A percentile compares a stretch with the other conserved stretches of the same genome.
These are phyloP conservation scores for Boletellus deceptivus DNA, from an alignment of 1,284 basidiomycete species.

Conservation along the genomic window DNA sequence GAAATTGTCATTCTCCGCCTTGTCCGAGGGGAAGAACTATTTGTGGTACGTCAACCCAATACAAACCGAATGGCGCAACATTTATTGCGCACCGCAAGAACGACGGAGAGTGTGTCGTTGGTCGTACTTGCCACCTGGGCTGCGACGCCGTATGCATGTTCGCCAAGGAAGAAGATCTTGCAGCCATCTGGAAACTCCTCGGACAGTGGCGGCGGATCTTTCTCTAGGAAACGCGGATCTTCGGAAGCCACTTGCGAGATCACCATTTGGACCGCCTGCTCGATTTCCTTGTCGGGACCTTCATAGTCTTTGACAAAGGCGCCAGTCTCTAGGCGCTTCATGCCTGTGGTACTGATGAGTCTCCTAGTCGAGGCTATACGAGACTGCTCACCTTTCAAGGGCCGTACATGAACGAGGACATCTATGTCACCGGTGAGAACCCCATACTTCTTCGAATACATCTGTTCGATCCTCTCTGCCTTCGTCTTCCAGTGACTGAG, in stretches of 20 bases:
- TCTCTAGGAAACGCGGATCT: slow-evolving; percentile 86
- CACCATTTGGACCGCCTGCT: slow-evolving; percentile 84
- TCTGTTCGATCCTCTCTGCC: slow-evolving; percentile 77
- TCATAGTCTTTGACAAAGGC: slow-evolving; percentile 97
- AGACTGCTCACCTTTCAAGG: slow-evolving; percentile 71
- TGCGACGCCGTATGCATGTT: slow-evolving; percentile 92
- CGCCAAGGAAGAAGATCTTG: slow-evolving; percentile 94
- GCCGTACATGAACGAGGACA: slow-evolving; percentile 78
- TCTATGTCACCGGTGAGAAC: slow-evolving; percentile 84
- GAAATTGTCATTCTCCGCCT: slow-evolving; percentile 76
- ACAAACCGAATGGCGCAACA: slow-evolving; percentile 1
- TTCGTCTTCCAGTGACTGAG: slow-evolving; percentile 74
- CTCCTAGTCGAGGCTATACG: not conserved
- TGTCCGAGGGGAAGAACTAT: slow-evolving; percentile 87
- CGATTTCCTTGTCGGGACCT: slow-evolving; percentile 73
- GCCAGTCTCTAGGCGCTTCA: slow-evolving; percentile 86
- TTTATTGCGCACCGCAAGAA: slow-evolving; percentile 66
- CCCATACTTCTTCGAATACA: slow-evolving; percentile 88
- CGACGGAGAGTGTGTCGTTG: slow-evolving; percentile 67
- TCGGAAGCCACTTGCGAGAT: slow-evolving; percentile 79
- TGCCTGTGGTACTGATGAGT: slow-evolving; percentile 46
- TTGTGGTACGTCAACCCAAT: slow-evolving; percentile 5
- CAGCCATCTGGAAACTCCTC: slow-evolving; percentile 90
- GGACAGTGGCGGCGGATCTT: slow-evolving; percentile 75
- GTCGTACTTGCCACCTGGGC: slow-evolving; percentile 81